Percentiles rank a stretch among this genome's conserved stretches.
These are phyloP conservation scores for Ophiorrhiza pumila DNA, from an alignment of 257 asterid species.

Conservation along the genomic window DNA sequence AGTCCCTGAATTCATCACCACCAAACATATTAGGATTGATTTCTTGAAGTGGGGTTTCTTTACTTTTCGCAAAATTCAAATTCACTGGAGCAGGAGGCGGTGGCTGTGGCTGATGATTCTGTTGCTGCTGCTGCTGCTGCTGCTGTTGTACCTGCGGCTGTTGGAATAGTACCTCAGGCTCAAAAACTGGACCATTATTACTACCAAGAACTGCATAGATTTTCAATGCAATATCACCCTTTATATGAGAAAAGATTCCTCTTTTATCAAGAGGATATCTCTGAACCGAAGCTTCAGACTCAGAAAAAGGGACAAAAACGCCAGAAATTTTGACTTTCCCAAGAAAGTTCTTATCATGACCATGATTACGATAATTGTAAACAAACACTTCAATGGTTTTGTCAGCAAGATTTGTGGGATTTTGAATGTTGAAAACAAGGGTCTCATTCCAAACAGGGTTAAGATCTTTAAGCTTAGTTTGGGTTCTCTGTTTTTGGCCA, in stretches of 20 bases:
- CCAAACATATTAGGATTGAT: conserved; percentile 32
- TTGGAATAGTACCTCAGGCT: conserved; percentile 8
- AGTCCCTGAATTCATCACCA: conserved; percentile 42
- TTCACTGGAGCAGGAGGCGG: conserved; percentile 25
- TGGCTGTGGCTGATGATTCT: conserved; percentile 12
- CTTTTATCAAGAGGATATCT: conserved; percentile 89
- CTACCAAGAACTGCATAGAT: conserved; percentile 38
- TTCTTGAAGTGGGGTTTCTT: conserved; percentile 38
- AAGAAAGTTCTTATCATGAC: conserved; percentile 61
- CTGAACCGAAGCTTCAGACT: conserved; percentile 54
- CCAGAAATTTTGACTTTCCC: conserved; percentile 77
- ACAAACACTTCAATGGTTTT: conserved; percentile 52
- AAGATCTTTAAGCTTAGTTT: conserved; percentile 64
- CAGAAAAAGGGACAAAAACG: conserved; percentile 49
- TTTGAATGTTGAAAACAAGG: conserved; percentile 51
- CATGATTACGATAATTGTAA: conserved; percentile 56
- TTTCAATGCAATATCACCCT: conserved; percentile 66
- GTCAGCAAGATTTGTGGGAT: conserved; percentile 39
- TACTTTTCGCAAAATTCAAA: conserved; percentile 21
- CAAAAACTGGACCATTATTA: conserved; percentile 8
- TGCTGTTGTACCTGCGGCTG: conserved; percentile 8
- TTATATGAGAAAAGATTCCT: conserved; percentile 70
- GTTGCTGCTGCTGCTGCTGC: neutral
- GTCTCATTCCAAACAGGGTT: conserved; percentile 82
- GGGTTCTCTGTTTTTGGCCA: conserved; percentile 53